These are phyloP conservation scores for Pichia cactophila DNA, from an alignment of 1,139 yeast species.

Conservation along the genomic window DNA sequence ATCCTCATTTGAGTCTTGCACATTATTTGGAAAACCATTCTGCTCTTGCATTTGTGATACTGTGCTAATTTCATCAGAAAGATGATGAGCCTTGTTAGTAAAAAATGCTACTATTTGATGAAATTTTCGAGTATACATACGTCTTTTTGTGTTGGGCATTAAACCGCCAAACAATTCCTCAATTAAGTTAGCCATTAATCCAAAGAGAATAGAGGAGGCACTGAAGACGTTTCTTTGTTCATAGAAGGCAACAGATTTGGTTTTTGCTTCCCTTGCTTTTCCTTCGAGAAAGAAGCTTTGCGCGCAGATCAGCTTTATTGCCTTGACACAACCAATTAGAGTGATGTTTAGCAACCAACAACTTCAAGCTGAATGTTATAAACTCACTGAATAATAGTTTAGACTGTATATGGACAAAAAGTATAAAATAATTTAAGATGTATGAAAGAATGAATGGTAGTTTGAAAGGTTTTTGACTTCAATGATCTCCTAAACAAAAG, in stretches of 20 bases:
- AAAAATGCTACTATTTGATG: not conserved
- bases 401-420: not conserved
- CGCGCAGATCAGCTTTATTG: too few relatives aligned
- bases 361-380: not conserved
- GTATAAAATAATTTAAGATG: not conserved
- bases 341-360: too few relatives aligned
- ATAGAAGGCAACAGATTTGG: too few relatives aligned
- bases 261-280: too few relatives aligned
- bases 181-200: not conserved
- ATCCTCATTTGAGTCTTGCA: slow-evolving; percentile 1
- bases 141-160: not conserved
- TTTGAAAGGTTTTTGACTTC: not conserved
- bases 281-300: too few relatives aligned
- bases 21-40: not conserved
- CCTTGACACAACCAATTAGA: too few relatives aligned
- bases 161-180: not conserved
- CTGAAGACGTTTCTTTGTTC: too few relatives aligned
- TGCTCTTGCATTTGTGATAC: not conserved
- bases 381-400: not conserved
- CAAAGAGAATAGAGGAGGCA: too few relatives aligned
- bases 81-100: not conserved
- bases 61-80: not conserved
- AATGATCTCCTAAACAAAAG: not conserved
- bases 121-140: not conserved
- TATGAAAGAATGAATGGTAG: not conserved